Conservation (phyloP, 139 green algal species). For the Closterium sp. region DNA sequence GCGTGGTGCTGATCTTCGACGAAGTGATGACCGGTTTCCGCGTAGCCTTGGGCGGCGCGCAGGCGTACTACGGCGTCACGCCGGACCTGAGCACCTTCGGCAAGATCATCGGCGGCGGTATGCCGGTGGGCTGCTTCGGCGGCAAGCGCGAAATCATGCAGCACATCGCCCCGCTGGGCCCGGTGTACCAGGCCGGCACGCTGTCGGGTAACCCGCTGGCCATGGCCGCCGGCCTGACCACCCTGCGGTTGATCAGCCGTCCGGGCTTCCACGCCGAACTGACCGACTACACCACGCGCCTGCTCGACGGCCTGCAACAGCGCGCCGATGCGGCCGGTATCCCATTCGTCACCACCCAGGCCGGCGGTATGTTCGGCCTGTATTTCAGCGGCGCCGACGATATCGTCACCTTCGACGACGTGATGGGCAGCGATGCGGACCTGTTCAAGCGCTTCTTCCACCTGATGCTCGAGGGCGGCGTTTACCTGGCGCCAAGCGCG, state of each 20-base stretch:
- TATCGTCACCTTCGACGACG: conserved; percentile 89
- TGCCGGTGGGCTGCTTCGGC: conserved; percentile 96
- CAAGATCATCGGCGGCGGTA: conserved; percentile 95
- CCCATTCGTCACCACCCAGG: conserved; percentile 64
- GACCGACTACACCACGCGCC: conserved; percentile 51
- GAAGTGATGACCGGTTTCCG: conserved; percentile 74
- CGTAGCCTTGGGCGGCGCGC: conserved; percentile 50
- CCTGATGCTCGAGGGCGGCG: conserved; percentile 94
- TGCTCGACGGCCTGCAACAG: conserved; percentile 85
- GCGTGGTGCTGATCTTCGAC: conserved; percentile 93
- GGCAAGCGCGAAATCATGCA: conserved; percentile 94
- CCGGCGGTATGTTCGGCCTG: conserved; percentile 97
- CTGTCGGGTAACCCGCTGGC: conserved; percentile 95
- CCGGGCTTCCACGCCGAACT: conserved; percentile 90
- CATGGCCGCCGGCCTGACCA: conserved; percentile 97
- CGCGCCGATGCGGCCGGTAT: conserved; percentile 54
- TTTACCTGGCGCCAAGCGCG: conserved; percentile 92
- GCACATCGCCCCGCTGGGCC: conserved; percentile 87
- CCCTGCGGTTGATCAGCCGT: conserved; percentile 86
- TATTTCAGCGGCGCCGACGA: conserved; percentile 96
- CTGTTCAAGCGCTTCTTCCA: conserved; percentile 93
- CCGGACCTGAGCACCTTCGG: conserved; percentile 97
- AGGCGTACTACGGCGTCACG: conserved; percentile 90
- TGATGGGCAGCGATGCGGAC: conserved; percentile 75
- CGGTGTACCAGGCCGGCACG: conserved; percentile 95